Conservation (phyloP, 2,329 filamentous ascomycete species). For the Arachnomyces sp. region DNA sequence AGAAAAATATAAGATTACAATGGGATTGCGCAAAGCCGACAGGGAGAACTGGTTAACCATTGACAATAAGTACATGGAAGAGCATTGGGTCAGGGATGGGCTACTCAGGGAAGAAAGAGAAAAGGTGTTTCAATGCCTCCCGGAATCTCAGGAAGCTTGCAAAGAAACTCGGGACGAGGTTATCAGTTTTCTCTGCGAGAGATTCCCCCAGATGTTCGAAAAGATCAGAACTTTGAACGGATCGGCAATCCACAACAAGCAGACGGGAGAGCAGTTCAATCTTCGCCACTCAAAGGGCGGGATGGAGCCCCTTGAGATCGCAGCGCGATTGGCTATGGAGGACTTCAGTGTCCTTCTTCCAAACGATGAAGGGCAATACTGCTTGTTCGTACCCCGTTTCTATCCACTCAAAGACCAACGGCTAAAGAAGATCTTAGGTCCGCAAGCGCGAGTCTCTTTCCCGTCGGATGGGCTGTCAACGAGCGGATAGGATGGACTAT, state of each 20-base stretch:
- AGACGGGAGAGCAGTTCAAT: constrained; percentile 38
- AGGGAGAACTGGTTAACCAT: constrained; percentile 42
- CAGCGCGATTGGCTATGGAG: constrained; percentile 44
- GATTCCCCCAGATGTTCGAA: constrained; percentile 39
- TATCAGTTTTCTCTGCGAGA: constrained; percentile 36
- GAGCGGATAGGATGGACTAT: constrained; percentile 45
- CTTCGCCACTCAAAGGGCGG: constrained; percentile 27
- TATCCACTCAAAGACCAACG: constrained; percentile 3
- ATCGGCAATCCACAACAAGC: constrained; percentile 34
- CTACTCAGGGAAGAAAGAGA: constrained; percentile 32
- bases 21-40: constrained; percentile 43
- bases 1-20: constrained; percentile 37
- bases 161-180: constrained; percentile 42
- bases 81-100: constrained; percentile 35
- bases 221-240: constrained; percentile 19
- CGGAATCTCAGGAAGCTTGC: constrained; percentile 39
- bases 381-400: constrained; percentile 31
- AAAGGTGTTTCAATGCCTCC: constrained; percentile 40
- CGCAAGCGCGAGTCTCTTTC: constrained; percentile 47
- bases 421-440: constrained; percentile 23
- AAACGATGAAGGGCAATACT: constrained; percentile 40
- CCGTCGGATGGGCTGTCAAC: constrained; percentile 45
- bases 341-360: constrained; percentile 45
- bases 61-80: constrained; percentile 39
- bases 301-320: constrained; percentile 42